Percentiles rank a stretch among this genome's conserved stretches.
These are phyloP conservation scores for Euphorbia tirucalli DNA, from an alignment of 345 rosid genomes.

Conservation along the genomic window DNA sequence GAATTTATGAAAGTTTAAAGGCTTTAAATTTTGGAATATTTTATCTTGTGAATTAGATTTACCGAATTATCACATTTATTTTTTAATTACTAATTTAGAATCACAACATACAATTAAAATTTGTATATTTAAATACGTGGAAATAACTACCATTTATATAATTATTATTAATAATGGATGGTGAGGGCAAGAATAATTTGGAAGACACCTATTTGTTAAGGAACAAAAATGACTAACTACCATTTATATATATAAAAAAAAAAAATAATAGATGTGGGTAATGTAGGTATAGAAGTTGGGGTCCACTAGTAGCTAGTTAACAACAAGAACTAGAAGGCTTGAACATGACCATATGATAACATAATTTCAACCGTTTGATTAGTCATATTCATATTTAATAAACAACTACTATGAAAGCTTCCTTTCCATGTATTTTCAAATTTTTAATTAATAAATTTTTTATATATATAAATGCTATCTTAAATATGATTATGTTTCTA, in stretches of 20 bases:
- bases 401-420: background rate
- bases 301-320: slow-evolving; percentile 12
- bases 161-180: too few relatives aligned
- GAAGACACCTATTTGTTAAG: slow-evolving; percentile 11
- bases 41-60: too few relatives aligned
- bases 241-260: slow-evolving; percentile 3
- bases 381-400: slow-evolving; percentile 4
- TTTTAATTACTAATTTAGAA: too few relatives aligned
- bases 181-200: background rate
- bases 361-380: slow-evolving; percentile 33
- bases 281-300: slow-evolving; percentile 10
- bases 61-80: too few relatives aligned
- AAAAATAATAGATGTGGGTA: slow-evolving; percentile 5
- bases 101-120: too few relatives aligned
- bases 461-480: too few relatives aligned
- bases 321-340: slow-evolving; percentile 1
- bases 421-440: background rate
- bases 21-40: too few relatives aligned
- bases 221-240: slow-evolving; percentile 23
- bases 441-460: background rate
- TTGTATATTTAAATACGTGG: too few relatives aligned
- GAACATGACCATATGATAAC: slow-evolving; percentile 19
- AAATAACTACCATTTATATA: background rate
- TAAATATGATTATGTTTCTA: too few relatives aligned
- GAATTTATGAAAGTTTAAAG: too few relatives aligned